Evolutionary conservation across 2,329 filamentous ascomycete species (phyloP), one percentile per base, ranked within the genome.

Genomic region (Beauveria bassiana): DNA sequence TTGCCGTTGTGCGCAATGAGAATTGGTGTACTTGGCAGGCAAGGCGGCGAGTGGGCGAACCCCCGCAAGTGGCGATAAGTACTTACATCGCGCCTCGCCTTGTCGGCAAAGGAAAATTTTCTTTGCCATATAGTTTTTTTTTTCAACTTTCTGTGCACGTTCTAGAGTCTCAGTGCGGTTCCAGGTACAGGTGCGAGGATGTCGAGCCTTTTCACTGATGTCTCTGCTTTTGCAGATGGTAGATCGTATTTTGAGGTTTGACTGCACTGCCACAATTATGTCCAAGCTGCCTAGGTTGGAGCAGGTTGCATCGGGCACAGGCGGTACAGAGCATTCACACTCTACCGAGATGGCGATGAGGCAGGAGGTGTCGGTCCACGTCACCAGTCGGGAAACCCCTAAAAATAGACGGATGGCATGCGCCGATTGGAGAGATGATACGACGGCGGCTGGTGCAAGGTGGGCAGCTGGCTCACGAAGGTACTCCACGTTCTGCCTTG

Each of bases 381-480:
- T 31, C 14, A 38, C n/a, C 28, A 55, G 53, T 31, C 53, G 26
- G 26, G 40, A 9, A 31, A 34, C 31, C 55, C 31, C 55, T 58
- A 58, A 58, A 58, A 58, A 58, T 58, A 58, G 55, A 50, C 14
- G 55, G 7, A 26, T 42, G 20, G 54, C 9, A 26, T 26, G 26
- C 43, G 20, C 52, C 24, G 12, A 38, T 7, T 42, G 20, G 34
- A 42, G 55, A 3, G 24, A 45, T 31, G 52, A 43, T 55, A 45
- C 22, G 24, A 45, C 10, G 47, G 24, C n/a, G n/a, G 20, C 20
- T 38, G 34, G 34, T 14, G 45, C 9, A 43, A 18, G 10, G 22
- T 31, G 24, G 24, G 47, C 24, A 24, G 47, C 24, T 26, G 3
- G 16, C 3, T 28, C 46, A 47, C 45, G 10, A 26, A 43, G 16